Percentiles rank a stretch among this genome's conserved stretches.
phyloP scores from a whole-genome alignment of 2,329 filamentous ascomycete genomes.

The Neopestalotiopsis sp. region DNA sequence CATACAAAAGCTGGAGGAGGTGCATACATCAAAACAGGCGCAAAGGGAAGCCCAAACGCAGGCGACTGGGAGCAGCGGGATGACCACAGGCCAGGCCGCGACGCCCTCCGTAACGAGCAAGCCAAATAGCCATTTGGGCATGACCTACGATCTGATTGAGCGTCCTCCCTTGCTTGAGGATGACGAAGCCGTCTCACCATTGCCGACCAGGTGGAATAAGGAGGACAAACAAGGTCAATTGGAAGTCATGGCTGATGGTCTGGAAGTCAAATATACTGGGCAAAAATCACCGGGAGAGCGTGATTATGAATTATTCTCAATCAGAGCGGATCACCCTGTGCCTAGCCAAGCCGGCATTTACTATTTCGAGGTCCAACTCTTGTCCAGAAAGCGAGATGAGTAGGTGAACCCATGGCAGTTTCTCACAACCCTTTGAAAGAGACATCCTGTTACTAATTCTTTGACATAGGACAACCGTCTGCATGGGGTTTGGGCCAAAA shows the following conservation, averaged over 20 bases:
- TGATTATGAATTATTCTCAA: slow-evolving; percentile 78
- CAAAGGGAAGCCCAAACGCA: slow-evolving; percentile 54
- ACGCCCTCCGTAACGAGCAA: slow-evolving; percentile 60
- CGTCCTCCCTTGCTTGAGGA: slow-evolving; percentile 66
- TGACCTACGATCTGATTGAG: slow-evolving; percentile 86
- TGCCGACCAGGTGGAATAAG: slow-evolving; percentile 85
- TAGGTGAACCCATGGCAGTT: slow-evolving; percentile 40
- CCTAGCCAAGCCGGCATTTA: slow-evolving; percentile 90
- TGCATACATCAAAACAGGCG: slow-evolving; percentile 64
- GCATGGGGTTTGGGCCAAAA: slow-evolving; percentile 65
- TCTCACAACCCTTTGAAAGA: background rate
- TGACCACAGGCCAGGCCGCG: slow-evolving; percentile 25
- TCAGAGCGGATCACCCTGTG: slow-evolving; percentile 86
- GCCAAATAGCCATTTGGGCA: slow-evolving; percentile 70
- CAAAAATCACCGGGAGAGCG: slow-evolving; percentile 53
- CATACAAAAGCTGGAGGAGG: slow-evolving; percentile 75
- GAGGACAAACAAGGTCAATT: slow-evolving; percentile 75
- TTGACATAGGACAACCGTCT: slow-evolving; percentile 59
- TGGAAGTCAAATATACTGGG: slow-evolving; percentile 68
- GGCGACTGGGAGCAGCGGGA: slow-evolving; percentile 41
- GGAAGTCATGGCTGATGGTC: slow-evolving; percentile 75
- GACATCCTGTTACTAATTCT: background rate
- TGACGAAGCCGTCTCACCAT: slow-evolving; percentile 62
- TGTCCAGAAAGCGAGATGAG: slow-evolving; percentile 59
- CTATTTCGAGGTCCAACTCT: slow-evolving; percentile 78